These are phyloP conservation scores for Excoecaria cochinchinensis DNA, from an alignment of 345 rosid species.

Conservation along the genomic window DNA sequence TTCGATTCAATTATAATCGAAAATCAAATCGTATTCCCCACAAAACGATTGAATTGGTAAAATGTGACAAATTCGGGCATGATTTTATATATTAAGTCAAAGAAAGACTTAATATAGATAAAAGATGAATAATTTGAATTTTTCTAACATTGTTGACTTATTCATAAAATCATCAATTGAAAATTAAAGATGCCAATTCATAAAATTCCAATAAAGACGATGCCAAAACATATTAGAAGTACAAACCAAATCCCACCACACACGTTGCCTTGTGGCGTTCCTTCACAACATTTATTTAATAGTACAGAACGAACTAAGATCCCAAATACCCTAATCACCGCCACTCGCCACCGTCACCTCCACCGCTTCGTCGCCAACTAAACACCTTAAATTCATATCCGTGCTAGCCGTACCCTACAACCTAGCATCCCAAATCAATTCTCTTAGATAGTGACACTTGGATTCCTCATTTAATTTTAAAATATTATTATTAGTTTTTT, in stretches of 20 bases:
- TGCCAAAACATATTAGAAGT: neutral
- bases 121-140: too few species aligned
- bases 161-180: too few species aligned
- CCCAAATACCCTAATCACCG: neutral
- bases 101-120: too few species aligned
- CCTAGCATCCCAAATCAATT: neutral
- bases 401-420: constrained; percentile 19
- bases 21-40: too few species aligned
- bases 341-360: neutral
- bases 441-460: constrained; percentile 36
- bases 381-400: neutral
- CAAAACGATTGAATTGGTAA: too few species aligned
- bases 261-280: neutral
- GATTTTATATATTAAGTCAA: too few species aligned
- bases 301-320: neutral
- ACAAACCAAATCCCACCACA: neutral
- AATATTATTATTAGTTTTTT: neutral
- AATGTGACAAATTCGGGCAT: too few species aligned
- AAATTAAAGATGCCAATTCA: neutral
- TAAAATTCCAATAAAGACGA: neutral
- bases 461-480: constrained; percentile 3
- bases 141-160: too few species aligned
- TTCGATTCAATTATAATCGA: too few species aligned
- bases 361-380: neutral
- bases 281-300: neutral